A percentile compares a stretch with the other conserved stretches of the same genome.
Conservation (phyloP, 1,284 basidiomycete species). For the Rhodotorula sp. region DNA sequence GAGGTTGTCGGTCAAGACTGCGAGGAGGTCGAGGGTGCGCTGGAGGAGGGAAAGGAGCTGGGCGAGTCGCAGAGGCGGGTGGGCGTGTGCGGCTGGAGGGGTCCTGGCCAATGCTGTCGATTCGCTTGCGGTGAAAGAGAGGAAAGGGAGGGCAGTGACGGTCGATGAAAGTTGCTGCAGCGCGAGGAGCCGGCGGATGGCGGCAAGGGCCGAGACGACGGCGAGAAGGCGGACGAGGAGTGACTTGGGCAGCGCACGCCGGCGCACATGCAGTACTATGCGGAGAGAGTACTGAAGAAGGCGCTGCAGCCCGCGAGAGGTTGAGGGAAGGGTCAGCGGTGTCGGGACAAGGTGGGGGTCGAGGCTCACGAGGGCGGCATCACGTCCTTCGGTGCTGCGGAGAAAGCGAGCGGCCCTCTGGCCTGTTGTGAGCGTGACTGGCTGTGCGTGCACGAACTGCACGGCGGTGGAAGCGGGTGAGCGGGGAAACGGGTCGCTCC, state of each 20-base stretch:
- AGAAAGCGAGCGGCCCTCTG: conserved; percentile 5
- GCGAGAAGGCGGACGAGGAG: conserved; percentile 13
- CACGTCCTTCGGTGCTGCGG: conserved; percentile 7
- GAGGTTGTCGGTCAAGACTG: conserved; percentile 25
- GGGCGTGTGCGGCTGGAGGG: not conserved
- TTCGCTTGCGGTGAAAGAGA: not conserved
- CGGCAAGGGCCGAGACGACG: conserved; percentile 28
- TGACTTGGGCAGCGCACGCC: not conserved
- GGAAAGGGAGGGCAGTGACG: not conserved
- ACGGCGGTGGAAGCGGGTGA: not conserved
- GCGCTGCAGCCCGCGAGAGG: not conserved
- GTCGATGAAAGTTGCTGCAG: conserved; percentile 1
- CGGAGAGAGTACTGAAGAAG: conserved; percentile 31
- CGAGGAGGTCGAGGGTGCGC: conserved; percentile 9
- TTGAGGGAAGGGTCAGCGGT: not conserved
- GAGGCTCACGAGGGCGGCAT: conserved; percentile 28
- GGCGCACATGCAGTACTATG: not conserved
- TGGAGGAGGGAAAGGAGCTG: not conserved
- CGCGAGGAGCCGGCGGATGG: conserved; percentile 24
- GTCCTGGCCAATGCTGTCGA: too few species aligned
- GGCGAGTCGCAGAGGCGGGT: not conserved
- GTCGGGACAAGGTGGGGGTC: not conserved
- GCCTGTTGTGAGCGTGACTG: not conserved
- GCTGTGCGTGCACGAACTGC: conserved; percentile 6
- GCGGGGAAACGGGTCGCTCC: not conserved